Evolutionary conservation across 1,284 basidiomycete genomes (phyloP), one percentile per base, ranked within the genome.

Genomic region (Pyrrhoderma lamaoense): DNA sequence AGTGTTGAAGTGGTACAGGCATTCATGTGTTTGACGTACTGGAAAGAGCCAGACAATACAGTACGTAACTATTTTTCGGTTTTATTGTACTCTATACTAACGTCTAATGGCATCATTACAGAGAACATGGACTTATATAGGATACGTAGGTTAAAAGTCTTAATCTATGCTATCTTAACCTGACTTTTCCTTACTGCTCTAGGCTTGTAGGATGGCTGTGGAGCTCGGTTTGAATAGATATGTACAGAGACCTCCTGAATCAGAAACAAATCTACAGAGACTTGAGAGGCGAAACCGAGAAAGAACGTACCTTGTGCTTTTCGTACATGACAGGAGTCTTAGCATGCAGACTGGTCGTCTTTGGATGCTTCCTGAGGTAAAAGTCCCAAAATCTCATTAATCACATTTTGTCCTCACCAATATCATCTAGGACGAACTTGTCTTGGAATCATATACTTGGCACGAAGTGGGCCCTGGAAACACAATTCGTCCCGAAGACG

Each of bases 131-230:
- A 84, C 77, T 45, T 90, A 85, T 64, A 87, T 90, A 61, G 87
- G 87, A 55, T 86, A 87, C 66, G 87, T 84, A 63, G 63, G 79
- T 63, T 8, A 11, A 14, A 35, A 31, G 11, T 3, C 22, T 14
- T 25, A 63, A 36, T 47, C 47, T 45, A 25, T 42, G 38, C 37
- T 53, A 16, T 18, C 31, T 57, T 55, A 31, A 52, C 55, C 16
- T 47, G 53, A 56, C 45, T 51, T 61, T 13, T 36, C 34, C 42
- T 54, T 45, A 53, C 2, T n/a, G n/a, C n/a, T 11, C 36, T 55
- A 86, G 83, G 83, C 87, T n/a, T 86, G 84, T 62, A 82, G 87
- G 47, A 89, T 90, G 85, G 85, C 88, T 16, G 79, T 90, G 27
- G 86, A 89, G 61, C 74, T 90, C 38, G 78, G 80, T 34, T 70